Conservation (phyloP, 2,329 filamentous ascomycete species). For the Graphilbum sp. region DNA sequence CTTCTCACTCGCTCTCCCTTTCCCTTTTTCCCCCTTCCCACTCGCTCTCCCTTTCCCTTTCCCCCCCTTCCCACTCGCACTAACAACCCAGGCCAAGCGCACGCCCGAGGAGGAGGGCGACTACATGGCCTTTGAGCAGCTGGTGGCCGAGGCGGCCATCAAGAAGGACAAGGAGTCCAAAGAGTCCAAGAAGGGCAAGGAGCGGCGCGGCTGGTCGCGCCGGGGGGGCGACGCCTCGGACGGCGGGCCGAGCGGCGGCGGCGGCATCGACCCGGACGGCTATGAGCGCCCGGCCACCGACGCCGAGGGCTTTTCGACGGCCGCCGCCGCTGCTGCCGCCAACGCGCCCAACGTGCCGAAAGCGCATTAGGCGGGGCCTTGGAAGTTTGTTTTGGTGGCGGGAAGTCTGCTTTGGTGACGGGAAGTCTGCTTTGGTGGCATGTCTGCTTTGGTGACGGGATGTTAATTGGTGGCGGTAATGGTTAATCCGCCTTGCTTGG, state of each 20-base stretch:
- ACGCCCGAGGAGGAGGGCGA: constrained; percentile 94
- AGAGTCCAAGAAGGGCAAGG: constrained; percentile 40
- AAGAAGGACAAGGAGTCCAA: constrained; percentile 86
- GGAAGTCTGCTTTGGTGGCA: no score
- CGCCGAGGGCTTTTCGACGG: constrained; percentile 6
- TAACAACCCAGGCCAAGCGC: constrained; percentile 51
- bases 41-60: no score
- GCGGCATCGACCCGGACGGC: not conserved
- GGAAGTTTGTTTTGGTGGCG: no score
- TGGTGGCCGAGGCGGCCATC: constrained; percentile 88
- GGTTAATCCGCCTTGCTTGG: no score
- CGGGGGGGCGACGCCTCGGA: not conserved
- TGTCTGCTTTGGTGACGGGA: no score
- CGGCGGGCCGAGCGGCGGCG: not conserved
- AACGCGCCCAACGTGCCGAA: constrained; percentile 24
- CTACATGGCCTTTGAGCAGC: constrained; percentile 95
- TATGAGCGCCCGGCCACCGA: constrained; percentile 15
- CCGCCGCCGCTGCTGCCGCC: constrained; percentile 14
- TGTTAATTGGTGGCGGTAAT: no score
- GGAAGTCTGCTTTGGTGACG: no score
- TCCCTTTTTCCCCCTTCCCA: no score
- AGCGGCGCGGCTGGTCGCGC: constrained; percentile 9
- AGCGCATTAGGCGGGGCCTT: constrained; percentile 1
- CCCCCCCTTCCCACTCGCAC: not conserved
- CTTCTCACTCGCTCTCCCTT: no score